A percentile compares a stretch with the other conserved stretches of the same genome.
These are phyloP conservation scores for Tetradesmus obliquus DNA, from an alignment of 139 green algal species.

Conservation along the genomic window DNA sequence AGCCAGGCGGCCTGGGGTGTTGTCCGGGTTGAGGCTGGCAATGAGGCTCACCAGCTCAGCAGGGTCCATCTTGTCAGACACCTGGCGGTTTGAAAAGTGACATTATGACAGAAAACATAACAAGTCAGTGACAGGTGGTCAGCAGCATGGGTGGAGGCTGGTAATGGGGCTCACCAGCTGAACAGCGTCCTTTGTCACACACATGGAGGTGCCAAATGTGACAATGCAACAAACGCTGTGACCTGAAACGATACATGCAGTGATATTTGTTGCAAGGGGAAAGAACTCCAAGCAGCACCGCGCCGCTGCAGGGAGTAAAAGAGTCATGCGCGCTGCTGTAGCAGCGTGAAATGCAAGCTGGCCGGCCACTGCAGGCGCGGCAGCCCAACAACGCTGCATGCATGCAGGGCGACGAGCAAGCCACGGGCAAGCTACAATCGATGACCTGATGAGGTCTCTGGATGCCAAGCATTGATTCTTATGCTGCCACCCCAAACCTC, in stretches of 20 bases:
- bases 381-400: not conserved
- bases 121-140: not conserved
- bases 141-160: not conserved
- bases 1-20: slow-evolving; percentile 92
- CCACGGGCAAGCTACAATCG: no score
- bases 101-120: not conserved
- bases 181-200: not conserved
- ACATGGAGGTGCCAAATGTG: not conserved
- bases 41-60: slow-evolving; percentile 92
- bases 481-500: no score
- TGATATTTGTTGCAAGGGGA: not conserved
- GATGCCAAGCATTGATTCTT: no score
- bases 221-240: not conserved
- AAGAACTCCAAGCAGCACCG: slow-evolving; percentile 3
- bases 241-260: not conserved
- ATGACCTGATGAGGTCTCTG: no score
- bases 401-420: no score
- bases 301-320: not conserved
- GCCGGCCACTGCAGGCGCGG: not conserved
- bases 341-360: slow-evolving; percentile 4
- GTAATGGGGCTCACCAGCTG: not conserved
- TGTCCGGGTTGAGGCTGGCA: slow-evolving; percentile 93
- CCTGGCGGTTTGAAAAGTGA: slow-evolving; percentile 42
- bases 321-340: not conserved
- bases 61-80: slow-evolving; percentile 97